Conservation (phyloP, 345 rosid species). For the Hibiscus mutabilis region DNA sequence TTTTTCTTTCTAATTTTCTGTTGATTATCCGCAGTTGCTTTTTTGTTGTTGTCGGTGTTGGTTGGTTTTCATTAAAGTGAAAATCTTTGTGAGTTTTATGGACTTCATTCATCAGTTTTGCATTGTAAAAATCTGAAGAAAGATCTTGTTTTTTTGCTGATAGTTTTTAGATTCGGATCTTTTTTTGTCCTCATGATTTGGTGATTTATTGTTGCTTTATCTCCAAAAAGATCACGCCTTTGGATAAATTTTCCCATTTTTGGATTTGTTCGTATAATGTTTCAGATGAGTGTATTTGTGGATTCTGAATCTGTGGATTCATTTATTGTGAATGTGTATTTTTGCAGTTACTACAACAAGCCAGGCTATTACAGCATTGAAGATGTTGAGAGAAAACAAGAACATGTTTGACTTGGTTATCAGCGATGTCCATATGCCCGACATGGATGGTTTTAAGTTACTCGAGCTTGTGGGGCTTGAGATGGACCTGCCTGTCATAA, state of each 20-base stretch:
- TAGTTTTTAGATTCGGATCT: neutral
- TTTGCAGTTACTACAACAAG: conserved; percentile 61
- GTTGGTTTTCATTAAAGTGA: neutral
- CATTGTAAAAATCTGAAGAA: neutral
- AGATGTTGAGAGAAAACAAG: conserved; percentile 63
- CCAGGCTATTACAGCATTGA: conserved; percentile 50
- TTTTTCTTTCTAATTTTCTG: conserved; percentile 2
- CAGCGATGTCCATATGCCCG: conserved; percentile 79
- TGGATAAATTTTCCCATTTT: neutral
- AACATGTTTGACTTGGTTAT: conserved; percentile 68
- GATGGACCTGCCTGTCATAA: conserved; percentile 80
- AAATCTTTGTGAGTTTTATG: neutral
- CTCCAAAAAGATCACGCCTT: neutral
- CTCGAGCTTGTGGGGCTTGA: conserved; percentile 86
- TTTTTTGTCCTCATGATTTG: neutral
- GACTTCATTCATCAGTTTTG: neutral
- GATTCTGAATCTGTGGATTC: conserved; percentile 8
- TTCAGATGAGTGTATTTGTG: neutral
- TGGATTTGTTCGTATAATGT: neutral
- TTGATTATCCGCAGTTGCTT: neutral
- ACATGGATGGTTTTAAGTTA: conserved; percentile 80
- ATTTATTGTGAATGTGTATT: conserved; percentile 15
- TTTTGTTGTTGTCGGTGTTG: neutral
- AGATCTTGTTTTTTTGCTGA: neutral
- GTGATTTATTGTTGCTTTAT: neutral